A percentile compares a stretch with the other conserved stretches of the same genome.
Conservation (phyloP, 2,329 filamentous ascomycete genomes). For the Macrophomina pseudophaseolina region DNA sequence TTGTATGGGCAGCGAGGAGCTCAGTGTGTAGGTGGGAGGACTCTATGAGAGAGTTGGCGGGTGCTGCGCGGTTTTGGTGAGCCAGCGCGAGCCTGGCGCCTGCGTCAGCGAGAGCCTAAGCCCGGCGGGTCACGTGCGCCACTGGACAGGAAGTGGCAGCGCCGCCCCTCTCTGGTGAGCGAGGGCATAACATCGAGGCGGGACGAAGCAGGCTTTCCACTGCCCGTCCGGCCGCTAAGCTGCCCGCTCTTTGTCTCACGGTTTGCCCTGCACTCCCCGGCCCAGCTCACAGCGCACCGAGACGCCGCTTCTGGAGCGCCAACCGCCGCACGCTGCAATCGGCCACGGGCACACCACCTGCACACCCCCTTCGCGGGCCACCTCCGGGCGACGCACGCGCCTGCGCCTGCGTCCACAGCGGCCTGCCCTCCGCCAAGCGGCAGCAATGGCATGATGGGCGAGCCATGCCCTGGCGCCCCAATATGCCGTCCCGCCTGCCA, state of each 20-base stretch:
- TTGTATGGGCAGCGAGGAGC: conserved; percentile 20
- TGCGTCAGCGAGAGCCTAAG: conserved; percentile 23
- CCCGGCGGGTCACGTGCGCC: conserved; percentile 6
- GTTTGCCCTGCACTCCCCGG: not conserved
- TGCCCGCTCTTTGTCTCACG: conserved; percentile 11
- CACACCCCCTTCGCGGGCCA: conserved; percentile 12
- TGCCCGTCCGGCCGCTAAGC: not conserved
- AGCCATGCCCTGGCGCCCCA: conserved; percentile 11
- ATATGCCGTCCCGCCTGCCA: conserved; percentile 12
- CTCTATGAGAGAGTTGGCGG: conserved; percentile 9
- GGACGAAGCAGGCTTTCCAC: not conserved
- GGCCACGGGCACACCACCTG: not conserved
- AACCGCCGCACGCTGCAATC: conserved; percentile 1
- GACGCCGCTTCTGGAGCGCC: conserved; percentile 8
- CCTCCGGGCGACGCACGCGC: not conserved
- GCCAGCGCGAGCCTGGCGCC: conserved; percentile 1
- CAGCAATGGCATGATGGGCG: conserved; percentile 15
- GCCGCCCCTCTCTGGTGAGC: not conserved
- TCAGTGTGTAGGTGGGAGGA: not conserved
- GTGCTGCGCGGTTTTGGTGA: conserved; percentile 17
- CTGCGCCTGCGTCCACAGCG: not conserved
- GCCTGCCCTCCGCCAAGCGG: conserved; percentile 13
- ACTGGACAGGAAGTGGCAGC: not conserved
- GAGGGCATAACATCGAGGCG: not conserved
- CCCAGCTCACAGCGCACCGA: not conserved